Evolutionary conservation across 2,329 filamentous ascomycete species (phyloP).

Genomic region (Colletotrichum sp.): DNA sequence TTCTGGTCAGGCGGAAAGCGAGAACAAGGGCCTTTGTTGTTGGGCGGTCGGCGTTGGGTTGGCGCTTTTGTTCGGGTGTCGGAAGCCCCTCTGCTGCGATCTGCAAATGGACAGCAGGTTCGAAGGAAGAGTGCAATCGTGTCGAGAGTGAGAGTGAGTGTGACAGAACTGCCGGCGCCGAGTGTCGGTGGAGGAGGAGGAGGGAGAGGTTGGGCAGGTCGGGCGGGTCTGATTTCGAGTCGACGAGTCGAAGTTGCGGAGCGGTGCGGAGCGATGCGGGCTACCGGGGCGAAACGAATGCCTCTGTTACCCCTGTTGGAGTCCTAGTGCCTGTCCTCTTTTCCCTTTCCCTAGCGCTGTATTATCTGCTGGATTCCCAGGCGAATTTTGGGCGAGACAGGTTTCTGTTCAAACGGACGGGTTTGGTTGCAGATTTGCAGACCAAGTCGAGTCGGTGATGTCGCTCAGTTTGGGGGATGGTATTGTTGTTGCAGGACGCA

Average conservation of each 20-base stretch:
- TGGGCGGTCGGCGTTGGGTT: neutral
- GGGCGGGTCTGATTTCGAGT: constrained; percentile 19
- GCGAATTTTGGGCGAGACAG: neutral
- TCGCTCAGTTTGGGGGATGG: neutral
- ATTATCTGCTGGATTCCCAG: neutral
- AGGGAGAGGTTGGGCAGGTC: constrained; percentile 16
- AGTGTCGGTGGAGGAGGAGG: constrained; percentile 18
- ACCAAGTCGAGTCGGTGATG: neutral
- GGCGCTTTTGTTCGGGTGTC: neutral
- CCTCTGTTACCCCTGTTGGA: neutral
- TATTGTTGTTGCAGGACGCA: constrained; percentile 17
- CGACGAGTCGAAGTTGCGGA: constrained; percentile 17
- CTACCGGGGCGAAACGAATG: constrained; percentile 19
- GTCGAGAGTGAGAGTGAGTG: neutral
- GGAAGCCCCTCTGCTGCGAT: neutral
- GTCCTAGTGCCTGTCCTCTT: neutral
- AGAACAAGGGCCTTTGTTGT: neutral
- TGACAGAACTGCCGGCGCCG: constrained; percentile 20
- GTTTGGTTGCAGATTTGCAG: neutral
- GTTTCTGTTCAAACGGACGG: neutral
- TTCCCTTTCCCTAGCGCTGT: neutral
- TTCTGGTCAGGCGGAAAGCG: neutral
- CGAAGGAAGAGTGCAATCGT: neutral
- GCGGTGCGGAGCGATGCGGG: constrained; percentile 20
- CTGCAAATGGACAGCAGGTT: neutral